Evolutionary conservation across 108 stramenopile genomes (phyloP), one percentile per base, ranked within the genome.

Genomic region (Skeletonema marinoi): DNA sequence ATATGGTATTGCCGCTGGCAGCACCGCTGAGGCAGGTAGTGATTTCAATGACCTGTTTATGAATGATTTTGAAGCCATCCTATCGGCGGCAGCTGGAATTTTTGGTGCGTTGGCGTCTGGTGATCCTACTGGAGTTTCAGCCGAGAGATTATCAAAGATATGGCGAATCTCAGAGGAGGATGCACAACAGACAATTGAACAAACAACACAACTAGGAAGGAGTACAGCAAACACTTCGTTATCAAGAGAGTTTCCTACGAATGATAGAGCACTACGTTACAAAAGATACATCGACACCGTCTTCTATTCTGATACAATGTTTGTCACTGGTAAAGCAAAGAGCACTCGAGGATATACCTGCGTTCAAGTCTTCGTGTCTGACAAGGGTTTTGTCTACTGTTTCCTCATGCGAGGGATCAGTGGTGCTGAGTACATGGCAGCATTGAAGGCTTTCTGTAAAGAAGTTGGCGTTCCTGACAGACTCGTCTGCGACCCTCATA

Each of bases 381-480:
- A 83, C 46, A 73, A 73, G 56, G 68, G 77, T 36, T 83, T 73
- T 60, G 50, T 82, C 11, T 44, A 54, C 31, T 29, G 73, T 5
- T 31, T 44, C n/a, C 62, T 67, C 19, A 84, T 84, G 83, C 58
- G 32, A 29, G 44, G 10, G 7, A 8, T 16, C 14, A 21, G 10
- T 8, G 60, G 73, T 32, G 36, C 41, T 1, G 78, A 83, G 14
- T 65, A 70, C n/a, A 42, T 42, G n/a, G n/a, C 61, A 39, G 76
- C 86, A 2, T 2, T 86, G 21, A 67, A 61, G 13, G 29, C 50
- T 25, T 86, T 86, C 54, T 74, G 74, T 13, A 76, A 79, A 33
- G 86, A 83, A 16, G 35, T 82, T 66, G 83, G 83, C 12, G 83
- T 54, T 8, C 87, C 87, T 17, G 66, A 65, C 59, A 72, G 64